phyloP scores from a whole-genome alignment of 73 alveolate species.

The Paramecium pentaurelia region DNA sequence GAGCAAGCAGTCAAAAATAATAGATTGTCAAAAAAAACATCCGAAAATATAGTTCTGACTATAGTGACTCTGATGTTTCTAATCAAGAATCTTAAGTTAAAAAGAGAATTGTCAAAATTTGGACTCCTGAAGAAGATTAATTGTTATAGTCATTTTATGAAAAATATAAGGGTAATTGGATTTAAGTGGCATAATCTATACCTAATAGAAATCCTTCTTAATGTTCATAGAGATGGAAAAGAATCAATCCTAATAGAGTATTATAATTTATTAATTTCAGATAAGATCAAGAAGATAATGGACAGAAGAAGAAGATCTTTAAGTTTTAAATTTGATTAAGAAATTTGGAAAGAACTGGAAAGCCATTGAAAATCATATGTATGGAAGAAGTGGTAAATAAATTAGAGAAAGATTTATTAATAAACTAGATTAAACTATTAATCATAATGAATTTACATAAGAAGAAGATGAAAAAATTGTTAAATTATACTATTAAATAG shows the following conservation, averaged over 20 bases:
- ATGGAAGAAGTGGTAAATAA: constrained; percentile 85
- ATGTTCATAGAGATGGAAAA: constrained; percentile 60
- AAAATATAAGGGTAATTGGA: constrained; percentile 40
- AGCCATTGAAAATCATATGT: constrained; percentile 32
- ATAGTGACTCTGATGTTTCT: not conserved
- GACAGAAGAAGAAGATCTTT: constrained; percentile 58
- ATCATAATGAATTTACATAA: constrained; percentile 83
- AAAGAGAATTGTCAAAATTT: constrained; percentile 49
- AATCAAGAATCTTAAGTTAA: not conserved
- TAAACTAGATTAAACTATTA: constrained; percentile 91
- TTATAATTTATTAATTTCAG: not conserved
- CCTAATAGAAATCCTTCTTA: constrained; percentile 56
- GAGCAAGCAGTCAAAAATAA: not conserved
- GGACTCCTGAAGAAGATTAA: constrained; percentile 59
- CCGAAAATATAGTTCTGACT: not conserved
- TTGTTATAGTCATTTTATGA: constrained; percentile 22
- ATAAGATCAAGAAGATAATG: constrained; percentile 45
- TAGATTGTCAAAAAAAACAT: not conserved
- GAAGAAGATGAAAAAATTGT: constrained; percentile 73
- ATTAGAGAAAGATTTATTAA: constrained; percentile 98
- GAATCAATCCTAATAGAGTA: constrained; percentile 49
- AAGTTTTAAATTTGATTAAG: constrained; percentile 24
- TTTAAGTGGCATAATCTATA: constrained; percentile 46
- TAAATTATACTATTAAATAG: not conserved
- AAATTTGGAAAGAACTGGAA: constrained; percentile 61